Percentiles rank a stretch among this genome's conserved stretches.
Evolutionary conservation across 495 filamentous ascomycete genomes (phyloP).

Genomic region (Podospora comata): DNA sequence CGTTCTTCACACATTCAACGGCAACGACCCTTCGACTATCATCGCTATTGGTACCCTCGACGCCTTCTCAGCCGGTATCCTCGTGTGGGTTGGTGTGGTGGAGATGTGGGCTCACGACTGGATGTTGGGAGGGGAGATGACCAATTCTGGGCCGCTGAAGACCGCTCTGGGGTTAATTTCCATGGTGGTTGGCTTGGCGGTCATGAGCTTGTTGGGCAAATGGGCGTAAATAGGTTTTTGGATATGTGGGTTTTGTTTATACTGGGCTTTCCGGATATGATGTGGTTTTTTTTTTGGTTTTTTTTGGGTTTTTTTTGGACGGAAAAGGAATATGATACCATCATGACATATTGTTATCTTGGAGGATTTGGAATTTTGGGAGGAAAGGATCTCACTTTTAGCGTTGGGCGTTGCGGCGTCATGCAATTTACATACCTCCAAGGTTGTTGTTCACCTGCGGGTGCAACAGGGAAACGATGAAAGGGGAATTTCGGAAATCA

Average conservation of each 20-base stretch:
- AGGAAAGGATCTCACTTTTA: not conserved
- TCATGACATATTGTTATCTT: not conserved
- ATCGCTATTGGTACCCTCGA: constrained; percentile 58
- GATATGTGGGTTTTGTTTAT: constrained; percentile 7
- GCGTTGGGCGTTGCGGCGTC: not conserved
- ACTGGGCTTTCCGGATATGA: not conserved
- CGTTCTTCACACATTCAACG: constrained; percentile 53
- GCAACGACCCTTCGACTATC: constrained; percentile 51
- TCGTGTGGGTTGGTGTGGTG: constrained; percentile 57
- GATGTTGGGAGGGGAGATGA: constrained; percentile 12
- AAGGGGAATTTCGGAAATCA: not conserved
- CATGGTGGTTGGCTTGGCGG: constrained; percentile 26
- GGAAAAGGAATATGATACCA: not conserved
- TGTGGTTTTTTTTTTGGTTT: not conserved
- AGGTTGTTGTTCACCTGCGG: not conserved
- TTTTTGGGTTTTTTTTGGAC: not conserved
- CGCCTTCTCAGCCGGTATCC: constrained; percentile 55
- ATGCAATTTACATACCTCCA: not conserved
- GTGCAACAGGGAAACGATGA: not conserved
- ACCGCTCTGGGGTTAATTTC: constrained; percentile 25
- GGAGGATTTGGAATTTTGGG: not conserved
- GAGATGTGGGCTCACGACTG: constrained; percentile 52
- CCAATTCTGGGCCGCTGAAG: constrained; percentile 19
- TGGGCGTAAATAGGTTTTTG: constrained; percentile 27
- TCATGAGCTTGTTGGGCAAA: constrained; percentile 37